Percentiles rank a stretch among this genome's conserved stretches.
These are phyloP conservation scores for Exophiala sp. DNA, from an alignment of 2,329 filamentous ascomycete species.

Conservation along the genomic window DNA sequence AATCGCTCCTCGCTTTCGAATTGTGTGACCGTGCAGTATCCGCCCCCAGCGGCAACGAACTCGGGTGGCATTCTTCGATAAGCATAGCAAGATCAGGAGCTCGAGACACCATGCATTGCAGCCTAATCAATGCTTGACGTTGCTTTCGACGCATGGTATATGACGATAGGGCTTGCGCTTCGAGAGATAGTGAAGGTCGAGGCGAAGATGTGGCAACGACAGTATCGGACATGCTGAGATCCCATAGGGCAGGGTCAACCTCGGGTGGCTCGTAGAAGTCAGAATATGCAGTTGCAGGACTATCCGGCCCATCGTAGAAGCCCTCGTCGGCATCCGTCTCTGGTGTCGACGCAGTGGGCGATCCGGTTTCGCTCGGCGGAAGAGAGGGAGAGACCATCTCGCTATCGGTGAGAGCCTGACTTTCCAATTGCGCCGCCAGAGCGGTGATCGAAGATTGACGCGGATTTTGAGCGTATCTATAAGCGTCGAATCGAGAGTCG, in stretches of 20 bases:
- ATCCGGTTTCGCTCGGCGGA: conserved; percentile 10
- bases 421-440: conserved; percentile 26
- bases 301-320: conserved; percentile 27
- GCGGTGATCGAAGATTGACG: conserved; percentile 26
- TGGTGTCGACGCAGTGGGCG: conserved; percentile 15
- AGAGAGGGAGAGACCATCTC: conserved; percentile 20
- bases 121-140: conserved; percentile 27
- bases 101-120: conserved; percentile 28
- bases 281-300: conserved; percentile 22
- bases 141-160: conserved; percentile 26
- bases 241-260: conserved; percentile 27
- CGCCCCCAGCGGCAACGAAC: conserved; percentile 24
- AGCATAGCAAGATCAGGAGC: conserved; percentile 30
- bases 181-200: conserved; percentile 28
- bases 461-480: conserved; percentile 12
- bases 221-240: conserved; percentile 26
- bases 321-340: conserved; percentile 26
- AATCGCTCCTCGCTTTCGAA: conserved; percentile 16
- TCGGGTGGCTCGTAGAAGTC: conserved; percentile 20
- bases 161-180: conserved; percentile 27
- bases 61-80: conserved; percentile 30
- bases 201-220: conserved; percentile 26
- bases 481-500: conserved; percentile 26
- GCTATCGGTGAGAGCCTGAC: conserved; percentile 23
- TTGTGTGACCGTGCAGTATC: conserved; percentile 13